Conservation (phyloP, 2,329 filamentous ascomycete species). For the Ophiostoma montium region DNA sequence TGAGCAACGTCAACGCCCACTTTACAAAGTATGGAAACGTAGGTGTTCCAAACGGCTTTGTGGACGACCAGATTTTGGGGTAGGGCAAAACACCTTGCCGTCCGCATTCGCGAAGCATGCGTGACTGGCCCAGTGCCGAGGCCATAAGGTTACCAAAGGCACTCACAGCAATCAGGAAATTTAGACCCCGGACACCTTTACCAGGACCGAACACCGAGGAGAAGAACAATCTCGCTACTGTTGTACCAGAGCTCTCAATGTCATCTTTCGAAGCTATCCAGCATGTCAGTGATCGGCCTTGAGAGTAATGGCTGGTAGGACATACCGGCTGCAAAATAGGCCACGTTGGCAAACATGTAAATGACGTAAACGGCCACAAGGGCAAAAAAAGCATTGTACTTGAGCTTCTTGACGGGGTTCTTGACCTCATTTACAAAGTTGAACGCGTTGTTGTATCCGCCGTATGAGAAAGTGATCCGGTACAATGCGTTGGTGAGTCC, state of each 20-base stretch:
- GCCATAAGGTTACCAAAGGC: conserved; percentile 45
- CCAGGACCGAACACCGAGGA: conserved; percentile 38
- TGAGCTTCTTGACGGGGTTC: conserved; percentile 43
- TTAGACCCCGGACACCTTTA: conserved; percentile 35
- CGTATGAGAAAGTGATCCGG: conserved; percentile 44
- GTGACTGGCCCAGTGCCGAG: conserved; percentile 38
- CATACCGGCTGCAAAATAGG: conserved; percentile 37
- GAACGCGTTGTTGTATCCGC: conserved; percentile 44
- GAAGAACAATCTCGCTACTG: conserved; percentile 45
- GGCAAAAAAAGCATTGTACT: conserved; percentile 33
- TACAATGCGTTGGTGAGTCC: conserved; percentile 45
- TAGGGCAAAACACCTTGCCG: conserved; percentile 47
- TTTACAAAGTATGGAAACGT: conserved; percentile 43
- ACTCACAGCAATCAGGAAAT: conserved; percentile 41
- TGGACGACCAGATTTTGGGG: conserved; percentile 45
- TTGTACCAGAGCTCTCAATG: conserved; percentile 35
- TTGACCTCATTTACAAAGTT: conserved; percentile 45
- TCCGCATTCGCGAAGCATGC: conserved; percentile 45
- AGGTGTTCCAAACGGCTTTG: conserved; percentile 48
- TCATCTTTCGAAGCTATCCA: conserved; percentile 32
- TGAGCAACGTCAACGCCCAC: conserved; percentile 40
- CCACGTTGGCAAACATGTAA: conserved; percentile 45
- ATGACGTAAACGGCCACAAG: conserved; percentile 36
- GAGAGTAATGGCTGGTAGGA: not conserved
- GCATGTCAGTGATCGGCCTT: not conserved